Conservation (phyloP, 805 yeast species). For the Barnettozyma sucrosica region DNA sequence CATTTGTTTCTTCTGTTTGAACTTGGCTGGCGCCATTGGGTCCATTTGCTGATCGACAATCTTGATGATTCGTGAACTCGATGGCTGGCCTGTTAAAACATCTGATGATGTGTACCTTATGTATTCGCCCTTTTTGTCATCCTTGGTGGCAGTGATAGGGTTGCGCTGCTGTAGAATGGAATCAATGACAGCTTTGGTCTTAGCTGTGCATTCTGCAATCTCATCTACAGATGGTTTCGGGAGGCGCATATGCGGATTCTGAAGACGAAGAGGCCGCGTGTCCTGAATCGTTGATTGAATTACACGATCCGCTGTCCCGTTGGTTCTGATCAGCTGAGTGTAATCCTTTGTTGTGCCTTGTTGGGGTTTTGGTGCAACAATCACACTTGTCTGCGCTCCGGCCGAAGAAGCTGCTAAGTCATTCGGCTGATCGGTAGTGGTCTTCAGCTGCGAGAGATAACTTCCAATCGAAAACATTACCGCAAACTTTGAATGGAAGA, state of each 20-base stretch:
- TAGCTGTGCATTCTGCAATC: constrained; percentile 40
- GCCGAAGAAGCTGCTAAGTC: neutral
- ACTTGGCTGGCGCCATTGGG: constrained; percentile 81
- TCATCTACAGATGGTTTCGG: constrained; percentile 43
- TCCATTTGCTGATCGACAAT: constrained; percentile 67
- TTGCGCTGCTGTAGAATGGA: constrained; percentile 34
- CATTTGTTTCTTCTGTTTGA: constrained; percentile 61
- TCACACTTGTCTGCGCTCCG: neutral
- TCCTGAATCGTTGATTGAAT: constrained; percentile 46
- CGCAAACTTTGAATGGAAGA: neutral
- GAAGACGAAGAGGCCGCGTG: constrained; percentile 55
- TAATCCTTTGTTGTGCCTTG: constrained; percentile 13
- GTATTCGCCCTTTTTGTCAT: constrained; percentile 34
- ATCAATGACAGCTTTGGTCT: constrained; percentile 54
- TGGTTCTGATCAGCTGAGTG: constrained; percentile 18
- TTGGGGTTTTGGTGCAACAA: constrained; percentile 10
- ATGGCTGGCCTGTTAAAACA: constrained; percentile 27
- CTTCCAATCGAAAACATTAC: constrained; percentile 1
- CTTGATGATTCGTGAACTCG: constrained; percentile 45
- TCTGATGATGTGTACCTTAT: constrained; percentile 40
- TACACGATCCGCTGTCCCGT: constrained; percentile 14
- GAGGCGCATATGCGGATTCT: constrained; percentile 32
- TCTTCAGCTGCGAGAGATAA: constrained; percentile 2
- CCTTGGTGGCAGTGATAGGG: constrained; percentile 17
- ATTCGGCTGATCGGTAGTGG: neutral